Evolutionary conservation across 306 rosid species (phyloP), one percentile per base, ranked within the genome.

Genomic region (Quercus aquifolioides): DNA sequence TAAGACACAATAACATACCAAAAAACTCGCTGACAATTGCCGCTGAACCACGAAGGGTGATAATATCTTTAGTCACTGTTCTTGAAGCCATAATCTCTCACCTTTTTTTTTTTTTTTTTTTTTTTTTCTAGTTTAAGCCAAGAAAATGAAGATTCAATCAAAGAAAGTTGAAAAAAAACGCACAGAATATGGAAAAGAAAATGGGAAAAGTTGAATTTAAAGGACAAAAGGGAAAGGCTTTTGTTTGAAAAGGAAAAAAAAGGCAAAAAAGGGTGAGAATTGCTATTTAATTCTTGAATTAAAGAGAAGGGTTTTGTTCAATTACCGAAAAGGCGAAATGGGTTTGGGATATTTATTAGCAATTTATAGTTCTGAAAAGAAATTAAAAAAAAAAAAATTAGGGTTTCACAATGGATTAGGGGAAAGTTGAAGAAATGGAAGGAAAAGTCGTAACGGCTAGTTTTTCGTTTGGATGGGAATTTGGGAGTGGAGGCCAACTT

Each of bases 1-100:
- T 2, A 38, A 38, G 46, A 38, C 43, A 38, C 43, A 38, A 52
- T 23, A 49, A 46, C 13, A 74, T 85, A 95, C 99, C 97, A 55
- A 95, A 95, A 88, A 92, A 95, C 90, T 95, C 99, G 95, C 99
- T 92, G 82, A 89, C 97, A 20, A 95, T 95, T 52, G 99, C 95
- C 5, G 99, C 94, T 25, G 99, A 95, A 71, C 99, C 99, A 5
- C 97, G 97, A 60, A 95, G 94, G 70, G 97, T 95, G 88, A 95
- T 95, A 18, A 95, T 95, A 83, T 95, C 99, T 86, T 89, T 95
- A 74, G 99, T 55, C 57, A 80, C 92, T 31, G 95, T 86, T 86
- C 83, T 90, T 17, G 97, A 73, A 78, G 97, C 98, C 98, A 91
- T 91, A n/a, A 8, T 31, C 11, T 38, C 43, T 38, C 43, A 21